Base-by-base conservation (phyloP, 2,329 filamentous ascomycete species). In the Nigrospora sphaerica region DNA sequence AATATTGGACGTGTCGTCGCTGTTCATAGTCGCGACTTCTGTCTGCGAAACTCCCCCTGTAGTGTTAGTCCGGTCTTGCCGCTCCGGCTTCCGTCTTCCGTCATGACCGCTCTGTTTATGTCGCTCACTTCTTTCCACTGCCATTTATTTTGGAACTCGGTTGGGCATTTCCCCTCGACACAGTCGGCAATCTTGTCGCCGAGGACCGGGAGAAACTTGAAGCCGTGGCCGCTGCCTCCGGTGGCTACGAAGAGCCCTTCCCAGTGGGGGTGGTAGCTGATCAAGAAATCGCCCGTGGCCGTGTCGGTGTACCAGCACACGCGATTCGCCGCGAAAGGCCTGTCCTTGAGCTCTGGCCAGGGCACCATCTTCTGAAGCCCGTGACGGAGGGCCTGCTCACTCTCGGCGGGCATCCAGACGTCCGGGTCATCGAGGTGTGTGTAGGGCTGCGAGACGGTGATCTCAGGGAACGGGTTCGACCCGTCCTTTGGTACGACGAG, bases 301-400 rank as follows among this genome's bases (percentile, higher is more conserved):
- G 85, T 89, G 66, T 89, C 85, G 6, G 80, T 81, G 61, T 89
- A 89, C 85, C 85, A 89, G 67, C 85, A 89, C 45, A 88, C 66
- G 19, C 83, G 72, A 2, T 80, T 84, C 45, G 71, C 69, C 48
- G 67, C 66, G 67, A 86, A 88, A 2, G 79, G 77, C 23, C 85
- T 71, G 19, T 74, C 70, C 42, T 71, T 72, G 16, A 87, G 70
- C 11, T 71, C 70, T 7, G 66, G 66, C 49, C 73, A 59, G 1
- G 85, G 81, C 5, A 87, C 69, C 55, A 86, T 74, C 49, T 80
- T 72, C 12, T 65, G 69, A 23, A 91, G 66, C 2, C 77, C 85
- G 2, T 67, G 64, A 19, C 85, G 78, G 52, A 88, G 77, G 19
- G 78, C 80, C 18, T 66, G 58, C 49, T 82, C 75, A 35, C 78